Percentiles rank a stretch among this genome's conserved stretches.
These are phyloP conservation scores for Aureobasidium zeae DNA, from an alignment of 2,329 filamentous ascomycete species.

Conservation along the genomic window DNA sequence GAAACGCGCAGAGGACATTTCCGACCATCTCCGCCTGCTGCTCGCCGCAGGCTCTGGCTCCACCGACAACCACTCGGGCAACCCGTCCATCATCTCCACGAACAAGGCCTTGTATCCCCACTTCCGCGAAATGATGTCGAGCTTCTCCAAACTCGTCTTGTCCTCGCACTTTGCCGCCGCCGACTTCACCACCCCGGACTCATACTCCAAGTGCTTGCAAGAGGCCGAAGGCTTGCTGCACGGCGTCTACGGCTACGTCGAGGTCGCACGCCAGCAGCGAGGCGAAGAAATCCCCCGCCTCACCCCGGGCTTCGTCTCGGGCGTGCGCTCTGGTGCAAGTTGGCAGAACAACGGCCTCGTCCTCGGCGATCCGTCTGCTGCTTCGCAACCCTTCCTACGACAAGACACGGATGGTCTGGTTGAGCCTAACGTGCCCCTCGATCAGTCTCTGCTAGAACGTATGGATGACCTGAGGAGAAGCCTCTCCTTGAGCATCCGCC, in stretches of 20 bases:
- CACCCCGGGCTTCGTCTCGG: conserved; percentile 84
- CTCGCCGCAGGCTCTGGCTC: conserved; percentile 94
- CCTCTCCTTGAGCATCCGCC: conserved; percentile 75
- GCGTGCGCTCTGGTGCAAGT: conserved; percentile 72
- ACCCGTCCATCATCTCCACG: conserved; percentile 97
- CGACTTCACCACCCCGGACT: conserved; percentile 90
- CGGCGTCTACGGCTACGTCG: conserved; percentile 92
- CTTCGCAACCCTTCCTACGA: conserved; percentile 63
- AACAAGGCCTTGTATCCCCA: conserved; percentile 96
- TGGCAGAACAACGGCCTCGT: conserved; percentile 64
- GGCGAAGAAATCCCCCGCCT: conserved; percentile 90
- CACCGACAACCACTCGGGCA: conserved; percentile 96
- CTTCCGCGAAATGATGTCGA: conserved; percentile 99
- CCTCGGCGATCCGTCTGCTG: conserved; percentile 56
- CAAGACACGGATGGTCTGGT: conserved; percentile 66
- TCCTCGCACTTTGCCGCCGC: conserved; percentile 96
- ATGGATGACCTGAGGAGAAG: conserved; percentile 79
- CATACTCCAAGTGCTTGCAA: conserved; percentile 86
- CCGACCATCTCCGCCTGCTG: conserved; percentile 84
- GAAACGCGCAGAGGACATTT: conserved; percentile 91
- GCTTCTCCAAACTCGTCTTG: conserved; percentile 97
- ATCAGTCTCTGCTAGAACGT: conserved; percentile 67
- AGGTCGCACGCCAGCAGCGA: conserved; percentile 84
- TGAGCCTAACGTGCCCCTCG: conserved; percentile 66
- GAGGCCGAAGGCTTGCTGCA: conserved; percentile 95